Evolutionary conservation across 1,284 basidiomycete species (phyloP).

Genomic region (Abortiporus biennis): DNA sequence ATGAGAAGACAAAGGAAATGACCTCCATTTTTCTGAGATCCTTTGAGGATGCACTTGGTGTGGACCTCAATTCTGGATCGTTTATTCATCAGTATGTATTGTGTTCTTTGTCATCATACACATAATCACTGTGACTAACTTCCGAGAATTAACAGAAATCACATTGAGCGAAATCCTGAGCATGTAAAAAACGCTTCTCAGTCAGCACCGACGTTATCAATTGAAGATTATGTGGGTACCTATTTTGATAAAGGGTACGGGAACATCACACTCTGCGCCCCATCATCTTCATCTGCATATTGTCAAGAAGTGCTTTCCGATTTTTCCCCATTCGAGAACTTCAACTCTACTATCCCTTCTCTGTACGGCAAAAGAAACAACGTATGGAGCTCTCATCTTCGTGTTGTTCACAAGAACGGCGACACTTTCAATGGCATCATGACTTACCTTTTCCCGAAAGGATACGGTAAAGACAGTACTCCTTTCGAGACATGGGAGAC

Average conservation of each 20-base stretch:
- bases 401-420: constrained; percentile 12
- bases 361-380: constrained; percentile 17
- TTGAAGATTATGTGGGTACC: constrained; percentile 15
- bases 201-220: constrained; percentile 8
- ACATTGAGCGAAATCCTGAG: too few relatives aligned
- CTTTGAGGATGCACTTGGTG: constrained; percentile 14
- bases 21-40: constrained; percentile 18
- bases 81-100: too few relatives aligned
- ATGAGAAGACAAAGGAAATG: constrained; percentile 27
- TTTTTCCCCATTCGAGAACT: constrained; percentile 10
- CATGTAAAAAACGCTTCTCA: too few relatives aligned
- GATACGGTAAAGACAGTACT: constrained; percentile 19
- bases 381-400: constrained; percentile 21
- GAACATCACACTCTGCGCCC: constrained; percentile 15
- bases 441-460: constrained; percentile 19
- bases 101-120: too few relatives aligned
- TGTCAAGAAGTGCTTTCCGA: constrained; percentile 15
- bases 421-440: constrained; percentile 15
- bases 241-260: constrained; percentile 19
- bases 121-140: too few relatives aligned
- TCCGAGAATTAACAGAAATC: too few relatives aligned
- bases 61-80: too few relatives aligned
- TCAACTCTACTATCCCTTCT: not conserved
- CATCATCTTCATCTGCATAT: constrained; percentile 10
- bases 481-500: constrained; percentile 18